Percentiles rank a stretch among this genome's conserved stretches.
phyloP scores from a whole-genome alignment of 2,329 filamentous ascomycete species.

The Neodidymelliopsis sp. region DNA sequence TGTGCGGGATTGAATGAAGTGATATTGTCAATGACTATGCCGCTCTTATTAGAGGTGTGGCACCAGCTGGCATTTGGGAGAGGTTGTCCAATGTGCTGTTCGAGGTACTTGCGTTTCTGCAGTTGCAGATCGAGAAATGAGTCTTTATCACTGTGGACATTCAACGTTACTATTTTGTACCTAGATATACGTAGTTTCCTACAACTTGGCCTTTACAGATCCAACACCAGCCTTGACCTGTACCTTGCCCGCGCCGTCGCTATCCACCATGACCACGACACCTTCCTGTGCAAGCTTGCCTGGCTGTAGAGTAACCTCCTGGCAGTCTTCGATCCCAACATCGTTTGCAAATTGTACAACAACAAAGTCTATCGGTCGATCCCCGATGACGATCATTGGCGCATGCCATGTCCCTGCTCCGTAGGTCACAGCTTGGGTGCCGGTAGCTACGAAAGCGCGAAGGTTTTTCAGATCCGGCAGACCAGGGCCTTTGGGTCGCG shows the following conservation, averaged over 20 bases:
- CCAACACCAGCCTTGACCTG: conserved; percentile 47
- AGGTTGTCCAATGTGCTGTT: no score
- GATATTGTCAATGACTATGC: no score
- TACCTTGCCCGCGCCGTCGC: conserved; percentile 41
- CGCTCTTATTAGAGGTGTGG: no score
- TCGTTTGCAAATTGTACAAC: conserved; percentile 91
- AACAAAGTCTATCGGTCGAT: conserved; percentile 74
- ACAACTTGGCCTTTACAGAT: conserved; percentile 42
- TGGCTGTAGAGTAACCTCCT: conserved; percentile 68
- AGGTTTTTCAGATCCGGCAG: conserved; percentile 76
- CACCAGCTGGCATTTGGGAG: no score
- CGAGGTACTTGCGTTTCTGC: no score
- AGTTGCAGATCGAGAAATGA: no score
- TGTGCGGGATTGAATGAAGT: no score
- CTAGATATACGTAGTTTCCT: no score
- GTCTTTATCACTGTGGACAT: no score
- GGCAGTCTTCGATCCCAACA: conserved; percentile 82
- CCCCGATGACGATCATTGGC: conserved; percentile 88
- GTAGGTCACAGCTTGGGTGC: conserved; percentile 88
- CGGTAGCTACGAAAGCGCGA: conserved; percentile 79
- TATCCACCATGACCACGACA: conserved; percentile 45
- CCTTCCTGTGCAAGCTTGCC: conserved; percentile 38
- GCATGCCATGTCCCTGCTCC: conserved; percentile 94
- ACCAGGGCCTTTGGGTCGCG: conserved; percentile 58
- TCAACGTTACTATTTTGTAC: no score